Percentiles rank a stretch among this genome's conserved stretches.
Conservation (phyloP, 1,139 yeast species). For the Petasospora rhodanensis region DNA sequence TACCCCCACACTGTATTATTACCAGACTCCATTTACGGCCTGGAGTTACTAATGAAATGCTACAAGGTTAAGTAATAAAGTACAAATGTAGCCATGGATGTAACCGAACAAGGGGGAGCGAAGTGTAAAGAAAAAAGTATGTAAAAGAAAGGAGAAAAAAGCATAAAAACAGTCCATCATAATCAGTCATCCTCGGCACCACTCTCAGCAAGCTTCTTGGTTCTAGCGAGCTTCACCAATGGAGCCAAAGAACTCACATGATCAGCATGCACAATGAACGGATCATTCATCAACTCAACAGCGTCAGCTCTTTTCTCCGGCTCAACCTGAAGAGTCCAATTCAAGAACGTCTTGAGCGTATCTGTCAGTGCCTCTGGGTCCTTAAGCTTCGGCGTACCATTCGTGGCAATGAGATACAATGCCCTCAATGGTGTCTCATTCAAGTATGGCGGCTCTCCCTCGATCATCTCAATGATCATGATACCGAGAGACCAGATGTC, state of each 20-base stretch:
- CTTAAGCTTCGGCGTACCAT: conserved; percentile 89
- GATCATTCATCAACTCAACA: conserved; percentile 63
- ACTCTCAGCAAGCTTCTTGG: conserved; percentile 66
- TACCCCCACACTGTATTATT: too few species aligned
- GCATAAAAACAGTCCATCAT: too few species aligned
- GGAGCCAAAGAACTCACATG: conserved; percentile 77
- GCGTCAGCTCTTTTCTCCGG: conserved; percentile 84
- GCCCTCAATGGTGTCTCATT: conserved; percentile 92
- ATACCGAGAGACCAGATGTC: conserved; percentile 98
- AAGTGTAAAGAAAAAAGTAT: too few species aligned
- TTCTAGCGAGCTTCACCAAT: conserved; percentile 78
- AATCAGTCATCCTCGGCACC: conserved; percentile 34
- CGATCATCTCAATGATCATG: conserved; percentile 98
- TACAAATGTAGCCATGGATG: too few species aligned
- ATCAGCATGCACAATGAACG: conserved; percentile 66
- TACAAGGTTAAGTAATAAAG: too few species aligned
- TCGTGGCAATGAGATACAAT: conserved; percentile 86
- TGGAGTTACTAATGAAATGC: too few species aligned
- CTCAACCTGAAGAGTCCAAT: conserved; percentile 80
- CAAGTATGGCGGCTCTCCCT: conserved; percentile 97
- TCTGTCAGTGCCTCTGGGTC: conserved; percentile 80
- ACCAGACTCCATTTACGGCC: too few species aligned
- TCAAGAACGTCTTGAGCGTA: conserved; percentile 63
- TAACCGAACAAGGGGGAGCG: too few species aligned
- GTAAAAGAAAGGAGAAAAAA: too few species aligned